Base-by-base conservation (phyloP, 805 yeast species). In the Ogataea methanolica region DNA sequence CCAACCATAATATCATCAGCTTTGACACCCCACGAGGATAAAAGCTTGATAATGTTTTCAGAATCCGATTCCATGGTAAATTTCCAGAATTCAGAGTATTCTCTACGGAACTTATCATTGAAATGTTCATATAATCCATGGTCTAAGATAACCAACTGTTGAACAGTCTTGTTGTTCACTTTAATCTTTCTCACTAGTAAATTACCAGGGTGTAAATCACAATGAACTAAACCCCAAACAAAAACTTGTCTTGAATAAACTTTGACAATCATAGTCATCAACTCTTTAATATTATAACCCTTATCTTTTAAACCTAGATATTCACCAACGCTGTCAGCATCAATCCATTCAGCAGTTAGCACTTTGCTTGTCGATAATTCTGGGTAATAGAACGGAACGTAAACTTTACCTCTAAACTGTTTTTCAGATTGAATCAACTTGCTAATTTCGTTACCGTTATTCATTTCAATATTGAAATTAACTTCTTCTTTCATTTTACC, bases 161-260 rank as follows among this genome's bases (percentile, higher is more conserved):
- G 85, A 26, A 26, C 31, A 26, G 31, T 6, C 35, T 62, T 60
- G 8, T 45, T 48, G 5, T 53, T 51, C 14, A 67, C 46, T 19
- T 26, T 26, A 11, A 61, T 61, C 29, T 61, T 56, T 36, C 90
- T 67, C 4, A 82, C 79, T 46, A 87, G 60, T 53, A 87, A 64
- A 60, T 86, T 87, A 6, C 95, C 95, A 1, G 94, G 94, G 57
- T 86, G 95, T 12, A 92, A 88, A 59, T 84, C 91, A 45, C 87
- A 78, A 60, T 84, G 90, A 16, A 84, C 80, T 33, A 78, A 69
- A 6, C 88, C 89, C 76, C 84, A 84, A 31, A 71, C 65, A 61
- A 82, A 85, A 16, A 82, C 77, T 65, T 80, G 87, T 50, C 74
- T 71, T 21, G 81, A 78, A 53, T 76, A 77, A 17, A 79, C 69